These are phyloP conservation scores for Mortierella sp. DNA, from an alignment of 371 early-diverging fungal species.

Conservation along the genomic window DNA sequence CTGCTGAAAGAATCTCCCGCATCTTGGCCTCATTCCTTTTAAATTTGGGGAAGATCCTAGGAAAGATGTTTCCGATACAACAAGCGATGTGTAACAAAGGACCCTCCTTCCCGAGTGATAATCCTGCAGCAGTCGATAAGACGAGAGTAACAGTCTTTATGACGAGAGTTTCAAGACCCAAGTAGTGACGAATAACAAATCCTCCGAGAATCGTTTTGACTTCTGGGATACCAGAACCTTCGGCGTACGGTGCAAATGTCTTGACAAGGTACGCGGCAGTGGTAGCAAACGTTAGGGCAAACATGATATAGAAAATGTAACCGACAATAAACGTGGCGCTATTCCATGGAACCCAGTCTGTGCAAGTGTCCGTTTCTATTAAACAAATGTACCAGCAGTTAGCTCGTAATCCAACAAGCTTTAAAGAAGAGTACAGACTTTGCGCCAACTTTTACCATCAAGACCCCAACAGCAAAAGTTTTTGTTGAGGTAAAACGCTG, in stretches of 20 bases:
- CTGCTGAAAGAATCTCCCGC: constrained; percentile 86
- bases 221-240: constrained; percentile 86
- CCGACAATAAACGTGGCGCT: constrained; percentile 53
- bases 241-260: constrained; percentile 81
- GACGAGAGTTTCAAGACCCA: constrained; percentile 79
- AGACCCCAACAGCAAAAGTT: constrained; percentile 93
- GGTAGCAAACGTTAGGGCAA: constrained; percentile 62
- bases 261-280: constrained; percentile 67
- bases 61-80: constrained; percentile 84
- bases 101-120: constrained; percentile 87
- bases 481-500: constrained; percentile 86
- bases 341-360: constrained; percentile 70
- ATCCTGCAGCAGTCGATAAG: constrained; percentile 76
- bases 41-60: constrained; percentile 80
- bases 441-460: constrained; percentile 58
- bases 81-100: constrained; percentile 86
- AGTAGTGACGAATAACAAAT: constrained; percentile 83
- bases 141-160: constrained; percentile 79
- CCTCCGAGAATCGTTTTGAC: constrained; percentile 89
- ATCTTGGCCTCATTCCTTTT: constrained; percentile 78
- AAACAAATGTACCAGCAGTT: neutral
- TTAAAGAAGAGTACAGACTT: neutral
- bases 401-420: too few species aligned
- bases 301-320: constrained; percentile 56
- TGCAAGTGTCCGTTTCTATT: constrained; percentile 49